Percentiles rank a stretch among this genome's conserved stretches.
Conservation (phyloP, 1,284 basidiomycete genomes). For the Papiliotrema nemorosa region DNA sequence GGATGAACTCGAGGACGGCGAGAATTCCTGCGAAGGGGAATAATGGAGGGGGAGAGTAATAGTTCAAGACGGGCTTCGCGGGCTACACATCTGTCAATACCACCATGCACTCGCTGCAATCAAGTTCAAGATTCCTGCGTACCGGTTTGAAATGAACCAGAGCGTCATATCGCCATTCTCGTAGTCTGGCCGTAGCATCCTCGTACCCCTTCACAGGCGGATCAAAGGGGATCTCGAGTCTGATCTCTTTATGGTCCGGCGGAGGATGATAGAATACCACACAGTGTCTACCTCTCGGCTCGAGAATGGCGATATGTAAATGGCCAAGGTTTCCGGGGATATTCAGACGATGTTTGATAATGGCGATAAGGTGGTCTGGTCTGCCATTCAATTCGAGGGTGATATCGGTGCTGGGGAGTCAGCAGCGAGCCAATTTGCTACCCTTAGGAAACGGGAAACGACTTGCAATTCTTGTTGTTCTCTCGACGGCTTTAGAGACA, state of each 20-base stretch:
- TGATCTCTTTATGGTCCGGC: conserved; percentile 12
- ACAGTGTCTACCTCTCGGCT: conserved; percentile 11
- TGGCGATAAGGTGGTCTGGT: conserved; percentile 32
- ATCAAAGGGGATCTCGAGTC: conserved; percentile 19
- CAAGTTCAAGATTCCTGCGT: conserved; percentile 5
- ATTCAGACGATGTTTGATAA: conserved; percentile 26
- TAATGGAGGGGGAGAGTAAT: conserved; percentile 24
- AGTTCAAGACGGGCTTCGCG: conserved; percentile 17
- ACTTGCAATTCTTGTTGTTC: background rate
- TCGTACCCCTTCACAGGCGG: conserved; percentile 19
- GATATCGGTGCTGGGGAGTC: no score
- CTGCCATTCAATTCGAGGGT: conserved; percentile 22
- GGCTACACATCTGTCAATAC: conserved; percentile 5
- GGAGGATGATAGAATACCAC: conserved; percentile 26
- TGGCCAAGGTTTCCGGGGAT: conserved; percentile 29
- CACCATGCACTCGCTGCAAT: background rate
- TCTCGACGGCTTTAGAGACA: no score
- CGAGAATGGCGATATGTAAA: conserved; percentile 24
- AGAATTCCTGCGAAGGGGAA: conserved; percentile 25
- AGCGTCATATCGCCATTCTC: conserved; percentile 12
- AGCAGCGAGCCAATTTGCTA: no score
- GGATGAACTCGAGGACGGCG: conserved; percentile 10
- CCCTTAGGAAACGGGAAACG: background rate
- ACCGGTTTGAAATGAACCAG: conserved; percentile 26
- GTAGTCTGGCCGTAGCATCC: conserved; percentile 15